Conservation (phyloP, 805 yeast species). For the Spathaspora girioi region DNA sequence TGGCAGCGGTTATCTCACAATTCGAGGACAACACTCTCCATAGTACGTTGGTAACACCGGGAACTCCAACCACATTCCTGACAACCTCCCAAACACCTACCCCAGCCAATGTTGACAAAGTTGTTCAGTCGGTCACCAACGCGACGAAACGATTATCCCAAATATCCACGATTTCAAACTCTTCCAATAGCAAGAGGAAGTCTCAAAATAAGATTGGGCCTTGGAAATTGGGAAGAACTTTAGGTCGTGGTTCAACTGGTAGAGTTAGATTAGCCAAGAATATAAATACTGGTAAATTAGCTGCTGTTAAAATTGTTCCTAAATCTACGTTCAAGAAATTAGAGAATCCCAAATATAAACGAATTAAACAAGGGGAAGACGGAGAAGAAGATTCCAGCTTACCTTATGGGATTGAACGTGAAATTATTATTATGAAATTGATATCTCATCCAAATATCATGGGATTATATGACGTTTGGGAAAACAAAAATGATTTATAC, state of each 20-base stretch:
- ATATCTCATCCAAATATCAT: conserved; percentile 75
- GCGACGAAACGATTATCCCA: conserved; percentile 51
- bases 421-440: conserved; percentile 80
- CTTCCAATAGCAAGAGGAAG: conserved; percentile 39
- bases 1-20: not conserved
- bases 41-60: not conserved
- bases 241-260: conserved; percentile 97
- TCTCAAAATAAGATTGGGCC: conserved; percentile 76
- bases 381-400: conserved; percentile 46
- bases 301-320: conserved; percentile 96
- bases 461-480: conserved; percentile 84
- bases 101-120: conserved; percentile 30
- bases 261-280: conserved; percentile 91
- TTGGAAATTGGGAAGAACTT: conserved; percentile 92
- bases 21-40: not conserved
- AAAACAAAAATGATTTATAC: conserved; percentile 75
- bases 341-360: conserved; percentile 44
- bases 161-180: conserved; percentile 40
- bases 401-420: conserved; percentile 84
- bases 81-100: not conserved
- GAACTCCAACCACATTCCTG: not conserved
- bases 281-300: conserved; percentile 76
- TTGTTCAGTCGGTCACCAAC: conserved; percentile 43
- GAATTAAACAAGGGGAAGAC: conserved; percentile 26
- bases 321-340: conserved; percentile 62